phyloP scores from a whole-genome alignment of 768 basidiomycete genomes.

The Hirschioporus abietinus region DNA sequence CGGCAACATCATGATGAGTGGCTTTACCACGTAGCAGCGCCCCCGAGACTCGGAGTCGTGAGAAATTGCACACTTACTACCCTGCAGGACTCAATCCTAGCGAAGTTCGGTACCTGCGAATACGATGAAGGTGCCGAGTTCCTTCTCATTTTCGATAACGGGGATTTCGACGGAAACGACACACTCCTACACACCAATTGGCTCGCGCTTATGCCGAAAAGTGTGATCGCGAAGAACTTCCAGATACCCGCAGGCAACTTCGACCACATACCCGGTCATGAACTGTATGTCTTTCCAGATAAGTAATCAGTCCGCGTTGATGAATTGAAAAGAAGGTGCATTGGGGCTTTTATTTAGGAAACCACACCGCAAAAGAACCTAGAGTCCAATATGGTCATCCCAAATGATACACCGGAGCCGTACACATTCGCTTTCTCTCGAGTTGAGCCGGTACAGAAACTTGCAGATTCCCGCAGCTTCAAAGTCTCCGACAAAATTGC shows the following conservation, averaged over 20 bases:
- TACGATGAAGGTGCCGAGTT: constrained; percentile 43
- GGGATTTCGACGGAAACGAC: constrained; percentile 48
- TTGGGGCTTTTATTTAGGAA: constrained; percentile 5
- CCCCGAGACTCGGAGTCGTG: too few relatives aligned
- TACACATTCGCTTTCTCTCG: constrained; percentile 52
- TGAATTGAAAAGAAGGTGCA: neutral
- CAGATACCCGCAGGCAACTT: constrained; percentile 41
- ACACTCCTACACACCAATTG: constrained; percentile 64
- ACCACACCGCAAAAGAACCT: constrained; percentile 17
- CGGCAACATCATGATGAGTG: too few relatives aligned
- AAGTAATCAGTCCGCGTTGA: constrained; percentile 12
- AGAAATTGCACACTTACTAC: too few relatives aligned
- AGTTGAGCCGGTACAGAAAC: constrained; percentile 34
- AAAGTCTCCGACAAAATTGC: constrained; percentile 46
- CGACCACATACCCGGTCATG: constrained; percentile 45
- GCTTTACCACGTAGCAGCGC: too few relatives aligned
- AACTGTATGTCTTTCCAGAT: constrained; percentile 54
- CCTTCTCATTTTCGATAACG: constrained; percentile 40
- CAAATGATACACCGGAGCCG: constrained; percentile 42
- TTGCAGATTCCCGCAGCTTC: constrained; percentile 54
- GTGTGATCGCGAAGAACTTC: constrained; percentile 63
- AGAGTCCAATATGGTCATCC: constrained; percentile 37
- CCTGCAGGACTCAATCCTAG: constrained; percentile 37
- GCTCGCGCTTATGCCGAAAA: constrained; percentile 56
- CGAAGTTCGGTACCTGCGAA: constrained; percentile 10